Base-by-base conservation (phyloP, 2,329 filamentous ascomycete genomes). In the Diaporthe nobilis region DNA sequence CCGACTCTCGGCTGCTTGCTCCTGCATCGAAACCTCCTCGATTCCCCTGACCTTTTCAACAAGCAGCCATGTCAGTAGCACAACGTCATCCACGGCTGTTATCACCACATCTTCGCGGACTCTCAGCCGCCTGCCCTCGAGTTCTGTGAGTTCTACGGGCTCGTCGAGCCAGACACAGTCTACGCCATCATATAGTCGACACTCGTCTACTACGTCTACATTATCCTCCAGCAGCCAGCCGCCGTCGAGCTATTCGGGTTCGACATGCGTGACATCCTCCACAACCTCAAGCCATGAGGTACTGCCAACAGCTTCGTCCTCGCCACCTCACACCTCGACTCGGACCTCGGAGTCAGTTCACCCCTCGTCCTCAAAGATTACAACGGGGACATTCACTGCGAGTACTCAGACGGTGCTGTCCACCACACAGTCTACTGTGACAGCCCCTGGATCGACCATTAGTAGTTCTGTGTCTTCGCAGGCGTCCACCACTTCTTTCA, bases 1-100 rank as follows among this genome's bases (percentile, higher is more conserved):
- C 47, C 47, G 65, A 39, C 31, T 53, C 13, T 68, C 65, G 4
- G 31, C 65, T 2, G 65, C 65, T 4, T 68, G 65, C 34, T 53
- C 65, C 7, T 68, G 65, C 20, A 7, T 68, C 65, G 8, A n/a
- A 5, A 51, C 63, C 10, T 31, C 34, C 12, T 13, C 58, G 20
- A 25, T 31, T 3, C 0, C 60, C 2, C 1, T 15, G 8, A 22
- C 28, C 3, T 22, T 15, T 17, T 49, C 61, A 13, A 34, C 61
- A 6, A 47, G 9, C 3, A 22, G 9, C 9, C 15, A 25, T 9
- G n/a, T 13, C 31, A 68, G 47, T 20, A 55, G 31, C 47, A 68
- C 22, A 4, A n/a, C 31, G 15, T 39, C 65, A 1, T 42, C 28
- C n/a, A 20, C 65, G 10, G 10, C 31, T 10, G 9, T 31, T 10